A percentile compares a stretch with the other conserved stretches of the same genome.
These are phyloP conservation scores for Cocos nucifera DNA, from an alignment of 176 grass and related monocot genomes.

Conservation along the genomic window DNA sequence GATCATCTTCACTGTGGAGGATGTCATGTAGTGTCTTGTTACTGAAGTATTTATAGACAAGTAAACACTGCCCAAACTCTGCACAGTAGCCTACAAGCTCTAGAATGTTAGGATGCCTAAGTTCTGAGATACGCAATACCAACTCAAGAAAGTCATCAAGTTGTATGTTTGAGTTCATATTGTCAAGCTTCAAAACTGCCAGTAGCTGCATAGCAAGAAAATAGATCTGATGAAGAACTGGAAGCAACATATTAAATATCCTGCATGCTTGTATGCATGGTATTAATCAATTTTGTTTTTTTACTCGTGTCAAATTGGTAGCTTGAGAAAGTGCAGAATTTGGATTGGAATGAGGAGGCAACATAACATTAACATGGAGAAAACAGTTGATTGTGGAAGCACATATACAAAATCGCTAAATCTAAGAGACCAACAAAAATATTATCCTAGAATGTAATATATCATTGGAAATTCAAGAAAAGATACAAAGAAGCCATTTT, in stretches of 20 bases:
- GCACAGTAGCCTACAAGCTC: slow-evolving; percentile 85
- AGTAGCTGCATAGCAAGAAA: slow-evolving; percentile 27
- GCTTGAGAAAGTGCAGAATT: background rate
- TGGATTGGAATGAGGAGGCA: too few relatives aligned
- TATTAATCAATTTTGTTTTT: background rate
- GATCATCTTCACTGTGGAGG: slow-evolving; percentile 45
- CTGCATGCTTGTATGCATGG: too few relatives aligned
- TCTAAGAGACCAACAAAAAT: too few relatives aligned
- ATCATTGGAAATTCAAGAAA: too few relatives aligned
- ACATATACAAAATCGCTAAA: too few relatives aligned
- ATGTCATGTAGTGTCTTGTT: slow-evolving; percentile 61
- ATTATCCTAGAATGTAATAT: too few relatives aligned
- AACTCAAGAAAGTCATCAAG: slow-evolving; percentile 58
- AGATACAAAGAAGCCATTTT: too few relatives aligned
- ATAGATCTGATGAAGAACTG: background rate
- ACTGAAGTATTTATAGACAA: slow-evolving; percentile 80
- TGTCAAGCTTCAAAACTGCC: slow-evolving; percentile 36
- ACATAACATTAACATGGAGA: too few relatives aligned
- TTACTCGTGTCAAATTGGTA: background rate
- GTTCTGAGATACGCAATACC: slow-evolving; percentile 50
- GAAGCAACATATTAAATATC: too few relatives aligned
- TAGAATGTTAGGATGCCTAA: slow-evolving; percentile 59
- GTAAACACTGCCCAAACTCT: slow-evolving; percentile 66
- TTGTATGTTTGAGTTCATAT: slow-evolving; percentile 23
- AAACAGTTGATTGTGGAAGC: too few relatives aligned